These are phyloP conservation scores for Saturnispora ahearnii DNA, from an alignment of 805 yeast genomes.

Conservation along the genomic window DNA sequence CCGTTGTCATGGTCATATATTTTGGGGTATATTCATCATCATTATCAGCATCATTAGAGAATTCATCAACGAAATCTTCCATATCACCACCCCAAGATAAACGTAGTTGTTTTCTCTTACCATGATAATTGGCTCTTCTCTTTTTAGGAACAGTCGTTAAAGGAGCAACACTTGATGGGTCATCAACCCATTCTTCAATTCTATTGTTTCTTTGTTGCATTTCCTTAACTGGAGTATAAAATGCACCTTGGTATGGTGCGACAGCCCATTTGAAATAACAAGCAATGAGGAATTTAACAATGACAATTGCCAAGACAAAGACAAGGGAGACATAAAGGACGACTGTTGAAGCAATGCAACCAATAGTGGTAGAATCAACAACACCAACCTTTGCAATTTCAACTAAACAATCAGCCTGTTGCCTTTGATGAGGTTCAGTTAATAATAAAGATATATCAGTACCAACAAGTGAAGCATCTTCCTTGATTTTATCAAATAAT, in stretches of 20 bases:
- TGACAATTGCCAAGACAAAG: slow-evolving; percentile 74
- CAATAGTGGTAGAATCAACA: slow-evolving; percentile 81
- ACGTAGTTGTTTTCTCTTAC: slow-evolving; percentile 26
- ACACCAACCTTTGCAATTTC: slow-evolving; percentile 87
- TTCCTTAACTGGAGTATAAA: slow-evolving; percentile 39
- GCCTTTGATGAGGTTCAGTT: slow-evolving; percentile 55
- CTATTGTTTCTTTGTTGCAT: slow-evolving; percentile 56
- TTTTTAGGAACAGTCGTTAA: slow-evolving; percentile 42
- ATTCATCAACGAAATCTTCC: slow-evolving; percentile 22
- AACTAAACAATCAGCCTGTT: slow-evolving; percentile 69
- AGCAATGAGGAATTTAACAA: slow-evolving; percentile 73
- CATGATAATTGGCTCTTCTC: slow-evolving; percentile 40
- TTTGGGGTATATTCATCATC: slow-evolving; percentile 31
- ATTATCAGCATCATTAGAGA: not conserved
- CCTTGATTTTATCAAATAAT: slow-evolving; percentile 54
- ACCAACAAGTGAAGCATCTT: slow-evolving; percentile 52
- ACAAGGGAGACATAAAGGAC: slow-evolving; percentile 75
- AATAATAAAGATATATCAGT: slow-evolving; percentile 73
- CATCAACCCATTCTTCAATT: slow-evolving; percentile 82
- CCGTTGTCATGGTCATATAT: slow-evolving; percentile 59
- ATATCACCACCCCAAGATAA: slow-evolving; percentile 33
- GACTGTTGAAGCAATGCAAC: slow-evolving; percentile 85
- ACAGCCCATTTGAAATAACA: slow-evolving; percentile 83
- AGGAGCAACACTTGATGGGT: slow-evolving; percentile 42
- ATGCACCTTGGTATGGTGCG: slow-evolving; percentile 75